Evolutionary conservation across 805 yeast genomes (phyloP), one percentile per base, ranked within the genome.

Genomic region (Candida insectalens): DNA sequence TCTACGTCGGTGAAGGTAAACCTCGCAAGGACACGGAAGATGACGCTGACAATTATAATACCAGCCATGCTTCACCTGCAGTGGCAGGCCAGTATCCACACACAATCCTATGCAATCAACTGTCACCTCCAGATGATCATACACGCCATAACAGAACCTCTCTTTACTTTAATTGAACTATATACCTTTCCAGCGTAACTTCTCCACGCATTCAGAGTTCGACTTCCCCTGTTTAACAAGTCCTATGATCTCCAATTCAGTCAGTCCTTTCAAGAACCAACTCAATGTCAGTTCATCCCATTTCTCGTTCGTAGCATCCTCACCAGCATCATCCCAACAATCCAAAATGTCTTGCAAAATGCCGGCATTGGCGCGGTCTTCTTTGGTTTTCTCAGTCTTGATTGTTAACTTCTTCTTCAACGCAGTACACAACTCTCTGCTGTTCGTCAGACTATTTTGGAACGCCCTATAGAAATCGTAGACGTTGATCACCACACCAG

Each of bases 241-340:
- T 0, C 96, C 96, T 36, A 82, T 58, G 41, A 70, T 59, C 37
- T 74, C 71, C 38, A 87, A 61, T 49, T 85, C 95, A 18, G 71
- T 71, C 32, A 88, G 64, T 14, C 76, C 75, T 44, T 82, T 88
- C 39, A 82, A 58, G 50, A 87, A 87, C 73, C 92, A 73, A 3
- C 84, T 70, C 43, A 81, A 60, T 0, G 76, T 59, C 30, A 77
- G 45, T 39, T 72, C 69, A 29, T 77, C 78, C 85, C 92, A 82
- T 6, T 59, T 61, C 1, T 49, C 55, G 10, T 65, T 69, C 13
- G 51, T 55, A 5, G 49, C 53, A 2, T 51, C 55, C 4, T 63
- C 66, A 12, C 51, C 55, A 6, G 49, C 51, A 3, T 15, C 19
- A 19, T 14, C 37, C 35, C 36, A 35, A 2, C 46, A 25, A 13